These are phyloP conservation scores for Tagetes patula DNA, from an alignment of 129 eudicot genomes.

Conservation along the genomic window DNA sequence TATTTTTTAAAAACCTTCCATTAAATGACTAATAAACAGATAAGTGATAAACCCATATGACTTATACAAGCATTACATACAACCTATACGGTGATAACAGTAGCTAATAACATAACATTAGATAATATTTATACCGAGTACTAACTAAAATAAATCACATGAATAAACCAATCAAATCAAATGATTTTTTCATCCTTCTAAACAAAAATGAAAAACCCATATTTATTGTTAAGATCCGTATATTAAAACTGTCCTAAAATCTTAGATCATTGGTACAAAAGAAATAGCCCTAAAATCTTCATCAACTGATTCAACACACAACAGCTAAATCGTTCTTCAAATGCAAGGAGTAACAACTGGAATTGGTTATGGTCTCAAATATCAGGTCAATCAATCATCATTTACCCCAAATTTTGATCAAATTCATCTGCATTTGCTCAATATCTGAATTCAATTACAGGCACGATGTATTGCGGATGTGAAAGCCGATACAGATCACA, in stretches of 20 bases:
- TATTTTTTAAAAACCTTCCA: no score
- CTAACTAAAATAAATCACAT: background rate
- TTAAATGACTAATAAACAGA: no score
- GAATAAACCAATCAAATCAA: background rate
- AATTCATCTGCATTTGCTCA: slow-evolving; percentile 16
- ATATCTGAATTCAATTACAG: slow-evolving; percentile 34
- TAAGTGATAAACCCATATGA: no score
- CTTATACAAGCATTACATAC: no score
- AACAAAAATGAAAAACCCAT: background rate
- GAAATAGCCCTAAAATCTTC: slow-evolving; percentile 31
- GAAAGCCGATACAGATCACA: slow-evolving; percentile 98
- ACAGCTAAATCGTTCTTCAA: slow-evolving; percentile 7
- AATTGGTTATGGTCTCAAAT: slow-evolving; percentile 90
- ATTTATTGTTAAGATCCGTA: background rate
- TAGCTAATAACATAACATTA: no score
- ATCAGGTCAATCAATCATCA: slow-evolving; percentile 55
- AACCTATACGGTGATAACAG: no score
- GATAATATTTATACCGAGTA: no score
- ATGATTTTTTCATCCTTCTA: background rate
- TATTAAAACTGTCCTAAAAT: background rate
- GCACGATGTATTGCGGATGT: slow-evolving; percentile 97
- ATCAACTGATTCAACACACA: slow-evolving; percentile 13
- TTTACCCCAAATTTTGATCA: background rate
- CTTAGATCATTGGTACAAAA: slow-evolving; percentile 16
- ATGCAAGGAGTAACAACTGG: slow-evolving; percentile 95